Evolutionary conservation across 345 rosid genomes (phyloP).

Genomic region (Eucalyptus sp.): DNA sequence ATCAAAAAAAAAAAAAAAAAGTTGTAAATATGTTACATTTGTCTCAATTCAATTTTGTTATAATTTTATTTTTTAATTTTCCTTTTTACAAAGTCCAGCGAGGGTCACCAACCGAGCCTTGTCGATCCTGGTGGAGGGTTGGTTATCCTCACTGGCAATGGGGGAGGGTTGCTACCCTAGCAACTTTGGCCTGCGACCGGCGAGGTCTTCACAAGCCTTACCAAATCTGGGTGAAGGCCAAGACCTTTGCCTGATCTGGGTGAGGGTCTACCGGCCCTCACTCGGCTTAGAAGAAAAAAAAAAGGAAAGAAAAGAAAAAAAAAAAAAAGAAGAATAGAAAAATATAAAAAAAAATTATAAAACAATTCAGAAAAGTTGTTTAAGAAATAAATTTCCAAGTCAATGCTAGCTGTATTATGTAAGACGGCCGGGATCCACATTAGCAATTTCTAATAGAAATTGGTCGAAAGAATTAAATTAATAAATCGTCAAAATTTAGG

Average conservation of each 20-base stretch:
- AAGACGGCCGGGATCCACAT: rapidly evolving
- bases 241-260: rapidly evolving
- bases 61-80: no score
- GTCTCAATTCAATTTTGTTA: not conserved
- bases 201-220: rapidly evolving
- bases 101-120: not conserved
- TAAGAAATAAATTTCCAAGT: no score
- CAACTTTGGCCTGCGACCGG: rapidly evolving
- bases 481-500: no score
- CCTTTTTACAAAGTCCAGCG: rapidly evolving
- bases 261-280: not conserved
- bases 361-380: no score
- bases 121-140: rapidly evolving
- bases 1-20: not conserved
- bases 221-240: rapidly evolving
- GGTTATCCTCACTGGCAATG: rapidly evolving
- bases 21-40: rapidly evolving
- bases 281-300: not conserved
- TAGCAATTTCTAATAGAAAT: rapidly evolving
- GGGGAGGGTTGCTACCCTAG: not conserved
- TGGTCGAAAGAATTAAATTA: not conserved
- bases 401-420: rapidly evolving
- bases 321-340: no score
- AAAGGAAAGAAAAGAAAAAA: rapidly evolving
- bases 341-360: no score